Percentiles rank a stretch among this genome's conserved stretches.
phyloP scores from a whole-genome alignment of 371 early-diverging fungal species.

The Lichtheimia ramosa region DNA sequence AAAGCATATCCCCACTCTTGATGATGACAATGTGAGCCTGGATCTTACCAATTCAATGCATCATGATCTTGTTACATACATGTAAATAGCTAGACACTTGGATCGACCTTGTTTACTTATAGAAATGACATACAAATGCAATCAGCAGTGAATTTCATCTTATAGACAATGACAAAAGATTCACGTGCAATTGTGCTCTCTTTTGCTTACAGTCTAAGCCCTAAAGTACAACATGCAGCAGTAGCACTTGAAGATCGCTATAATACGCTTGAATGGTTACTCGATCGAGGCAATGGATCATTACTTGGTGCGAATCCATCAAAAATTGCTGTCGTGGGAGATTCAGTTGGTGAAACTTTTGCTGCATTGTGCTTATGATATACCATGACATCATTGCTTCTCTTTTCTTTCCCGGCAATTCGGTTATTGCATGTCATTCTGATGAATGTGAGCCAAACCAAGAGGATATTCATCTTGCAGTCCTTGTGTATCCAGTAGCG shows the following conservation, averaged over 20 bases:
- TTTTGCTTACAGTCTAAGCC: conserved; percentile 20
- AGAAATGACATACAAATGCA: no score
- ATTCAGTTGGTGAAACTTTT: conserved; percentile 36
- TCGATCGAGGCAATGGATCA: conserved; percentile 11
- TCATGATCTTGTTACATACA: conserved; percentile 7
- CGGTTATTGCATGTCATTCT: neutral
- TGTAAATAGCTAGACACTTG: conserved; percentile 1
- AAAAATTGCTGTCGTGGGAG: conserved; percentile 28
- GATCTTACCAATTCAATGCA: conserved; percentile 3
- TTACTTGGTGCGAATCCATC: conserved; percentile 16
- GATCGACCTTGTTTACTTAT: no score
- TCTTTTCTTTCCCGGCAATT: neutral
- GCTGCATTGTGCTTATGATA: conserved; percentile 12
- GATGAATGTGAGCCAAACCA: conserved; percentile 28
- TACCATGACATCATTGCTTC: neutral
- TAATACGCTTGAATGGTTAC: conserved; percentile 24
- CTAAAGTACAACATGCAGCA: conserved; percentile 27
- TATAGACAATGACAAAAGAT: neutral
- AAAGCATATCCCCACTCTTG: neutral
- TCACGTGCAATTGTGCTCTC: conserved; percentile 17
- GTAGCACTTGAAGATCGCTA: conserved; percentile 31
- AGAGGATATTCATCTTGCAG: conserved; percentile 22
- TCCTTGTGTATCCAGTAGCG: conserved; percentile 28
- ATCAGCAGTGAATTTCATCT: no score
- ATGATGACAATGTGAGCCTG: conserved; percentile 1